Percentiles rank a stretch among this genome's conserved stretches.
These are phyloP conservation scores for Fusarium sp. DNA, from an alignment of 2,329 filamentous ascomycete genomes.

Conservation along the genomic window DNA sequence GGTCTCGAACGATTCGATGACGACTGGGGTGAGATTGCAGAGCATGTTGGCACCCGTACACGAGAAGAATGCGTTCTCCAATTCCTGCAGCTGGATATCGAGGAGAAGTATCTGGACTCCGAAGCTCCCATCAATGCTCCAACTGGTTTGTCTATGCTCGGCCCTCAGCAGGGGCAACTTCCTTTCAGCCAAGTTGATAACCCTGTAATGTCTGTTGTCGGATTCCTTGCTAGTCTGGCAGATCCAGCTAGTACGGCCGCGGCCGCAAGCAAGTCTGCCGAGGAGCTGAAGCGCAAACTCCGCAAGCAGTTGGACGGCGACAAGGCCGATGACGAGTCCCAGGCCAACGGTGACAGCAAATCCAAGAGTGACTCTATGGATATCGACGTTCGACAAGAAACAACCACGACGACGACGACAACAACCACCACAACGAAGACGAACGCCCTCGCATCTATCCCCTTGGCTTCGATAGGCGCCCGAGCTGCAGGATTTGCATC, in stretches of 20 bases:
- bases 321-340: slow-evolving; percentile 51
- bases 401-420: slow-evolving; percentile 63
- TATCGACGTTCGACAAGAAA: slow-evolving; percentile 66
- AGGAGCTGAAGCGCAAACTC: slow-evolving; percentile 84
- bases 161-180: slow-evolving; percentile 79
- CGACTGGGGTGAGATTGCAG: slow-evolving; percentile 93
- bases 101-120: slow-evolving; percentile 94
- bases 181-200: slow-evolving; percentile 95
- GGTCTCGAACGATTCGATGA: slow-evolving; percentile 93
- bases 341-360: slow-evolving; percentile 70
- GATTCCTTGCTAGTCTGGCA: slow-evolving; percentile 90
- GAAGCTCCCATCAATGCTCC: slow-evolving; percentile 65
- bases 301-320: slow-evolving; percentile 78
- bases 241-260: slow-evolving; percentile 92
- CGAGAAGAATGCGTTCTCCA: slow-evolving; percentile 97
- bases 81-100: slow-evolving; percentile 95
- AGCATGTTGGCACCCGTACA: slow-evolving; percentile 90
- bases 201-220: slow-evolving; percentile 94
- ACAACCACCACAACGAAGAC: slow-evolving; percentile 61
- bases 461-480: slow-evolving; percentile 86
- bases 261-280: slow-evolving; percentile 87
- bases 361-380: slow-evolving; percentile 73
- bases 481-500: slow-evolving; percentile 90
- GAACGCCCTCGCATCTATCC: slow-evolving; percentile 75
- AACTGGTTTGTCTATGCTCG: slow-evolving; percentile 73